These are phyloP conservation scores for Trametes sp. DNA, from an alignment of 1,284 basidiomycete species.

Conservation along the genomic window DNA sequence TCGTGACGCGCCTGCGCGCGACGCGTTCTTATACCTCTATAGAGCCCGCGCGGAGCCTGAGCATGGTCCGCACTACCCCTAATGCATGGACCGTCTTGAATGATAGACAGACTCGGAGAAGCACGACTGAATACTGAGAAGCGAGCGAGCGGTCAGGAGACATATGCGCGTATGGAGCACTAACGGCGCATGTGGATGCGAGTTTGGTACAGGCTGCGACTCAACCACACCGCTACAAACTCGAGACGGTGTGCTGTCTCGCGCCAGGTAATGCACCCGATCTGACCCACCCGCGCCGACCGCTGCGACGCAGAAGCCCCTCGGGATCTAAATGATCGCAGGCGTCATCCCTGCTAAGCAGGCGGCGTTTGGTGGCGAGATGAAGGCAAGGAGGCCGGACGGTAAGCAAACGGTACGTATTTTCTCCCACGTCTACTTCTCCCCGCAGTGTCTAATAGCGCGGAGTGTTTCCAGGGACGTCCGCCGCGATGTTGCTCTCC, in stretches of 20 bases:
- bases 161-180: not conserved
- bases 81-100: constrained; percentile 11
- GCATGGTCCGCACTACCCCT: not conserved
- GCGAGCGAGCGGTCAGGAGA: not conserved
- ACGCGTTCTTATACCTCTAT: constrained; percentile 23
- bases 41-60: constrained; percentile 3
- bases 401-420: constrained; percentile 18
- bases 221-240: no score
- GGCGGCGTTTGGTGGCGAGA: not conserved
- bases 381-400: not conserved
- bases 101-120: not conserved
- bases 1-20: constrained; percentile 30
- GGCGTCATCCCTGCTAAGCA: not conserved
- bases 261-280: no score
- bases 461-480: not conserved
- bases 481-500: not conserved
- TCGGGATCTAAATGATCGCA: not conserved
- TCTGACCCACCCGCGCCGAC: no score
- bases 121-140: not conserved
- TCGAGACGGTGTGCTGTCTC: no score
- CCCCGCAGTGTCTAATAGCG: not conserved
- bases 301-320: no score
- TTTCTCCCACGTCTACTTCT: constrained; percentile 15
- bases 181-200: not conserved
- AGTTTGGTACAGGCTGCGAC: no score